Evolutionary conservation across 345 rosid species (phyloP).

Genomic region (Brassica nigra): DNA sequence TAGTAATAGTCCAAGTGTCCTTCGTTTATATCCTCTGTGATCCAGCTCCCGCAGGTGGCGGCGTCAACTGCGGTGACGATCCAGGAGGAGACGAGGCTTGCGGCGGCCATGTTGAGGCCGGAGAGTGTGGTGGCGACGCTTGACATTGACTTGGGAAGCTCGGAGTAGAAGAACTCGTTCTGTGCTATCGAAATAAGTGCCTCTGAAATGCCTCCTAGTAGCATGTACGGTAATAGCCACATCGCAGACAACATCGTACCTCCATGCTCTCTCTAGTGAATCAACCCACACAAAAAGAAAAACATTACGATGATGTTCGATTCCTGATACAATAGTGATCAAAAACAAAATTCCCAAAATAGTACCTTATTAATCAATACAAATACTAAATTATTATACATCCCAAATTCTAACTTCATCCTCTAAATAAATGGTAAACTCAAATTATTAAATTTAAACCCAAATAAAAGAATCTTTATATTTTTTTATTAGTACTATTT

Average conservation of each 20-base stretch:
- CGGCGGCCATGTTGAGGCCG: slow-evolving; percentile 38
- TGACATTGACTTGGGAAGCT: slow-evolving; percentile 60
- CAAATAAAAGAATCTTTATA: no score
- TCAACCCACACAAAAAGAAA: not conserved
- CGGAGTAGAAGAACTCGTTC: slow-evolving; percentile 53
- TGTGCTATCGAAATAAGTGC: slow-evolving; percentile 53
- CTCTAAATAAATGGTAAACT: no score
- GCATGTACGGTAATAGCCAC: slow-evolving; percentile 51
- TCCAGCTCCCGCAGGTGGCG: slow-evolving; percentile 48
- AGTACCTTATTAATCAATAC: no score
- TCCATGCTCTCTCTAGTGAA: slow-evolving; percentile 22
- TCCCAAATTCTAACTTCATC: no score
- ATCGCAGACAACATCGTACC: slow-evolving; percentile 47
- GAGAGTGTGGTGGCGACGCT: slow-evolving; percentile 50
- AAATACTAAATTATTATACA: no score
- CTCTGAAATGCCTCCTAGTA: slow-evolving; percentile 46
- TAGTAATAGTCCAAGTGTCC: slow-evolving; percentile 63
- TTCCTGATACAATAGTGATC: not conserved
- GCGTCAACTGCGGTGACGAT: slow-evolving; percentile 43
- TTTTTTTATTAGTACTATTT: no score
- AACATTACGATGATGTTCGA: not conserved
- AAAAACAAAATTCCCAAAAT: no score
- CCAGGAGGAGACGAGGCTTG: slow-evolving; percentile 46
- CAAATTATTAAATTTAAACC: no score
- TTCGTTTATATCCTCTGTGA: slow-evolving; percentile 47